Conservation (phyloP, 805 yeast genomes). For the Clavispora phyllophila region DNA sequence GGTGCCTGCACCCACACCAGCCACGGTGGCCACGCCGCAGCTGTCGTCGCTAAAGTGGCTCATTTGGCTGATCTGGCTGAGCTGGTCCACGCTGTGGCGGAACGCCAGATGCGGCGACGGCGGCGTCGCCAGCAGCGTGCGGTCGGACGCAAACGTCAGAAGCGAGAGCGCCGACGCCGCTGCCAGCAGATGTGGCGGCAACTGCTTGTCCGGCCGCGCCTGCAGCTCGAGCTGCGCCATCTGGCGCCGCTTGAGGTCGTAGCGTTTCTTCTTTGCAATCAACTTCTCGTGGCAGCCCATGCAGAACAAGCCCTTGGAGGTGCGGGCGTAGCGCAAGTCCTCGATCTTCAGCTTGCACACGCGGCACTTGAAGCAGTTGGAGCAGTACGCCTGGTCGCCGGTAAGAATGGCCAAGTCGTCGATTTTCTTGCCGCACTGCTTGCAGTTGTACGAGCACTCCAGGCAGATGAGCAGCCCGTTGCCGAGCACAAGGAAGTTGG, state of each 20-base stretch:
- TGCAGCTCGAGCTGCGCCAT: conserved; percentile 24
- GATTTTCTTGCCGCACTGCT: conserved; percentile 77
- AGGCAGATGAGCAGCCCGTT: conserved; percentile 89
- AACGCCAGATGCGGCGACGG: neutral
- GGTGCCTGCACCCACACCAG: conserved; percentile 4
- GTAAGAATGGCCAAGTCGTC: conserved; percentile 92
- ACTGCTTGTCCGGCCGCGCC: conserved; percentile 12
- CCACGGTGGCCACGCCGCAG: conserved; percentile 2
- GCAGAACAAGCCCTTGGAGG: conserved; percentile 89
- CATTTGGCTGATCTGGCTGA: neutral
- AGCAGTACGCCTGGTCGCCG: conserved; percentile 92
- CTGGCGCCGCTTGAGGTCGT: conserved; percentile 44
- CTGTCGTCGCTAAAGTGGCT: neutral
- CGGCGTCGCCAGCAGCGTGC: neutral
- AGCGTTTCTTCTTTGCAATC: conserved; percentile 66
- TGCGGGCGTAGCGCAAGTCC: conserved; percentile 86
- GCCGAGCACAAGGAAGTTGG: conserved; percentile 87
- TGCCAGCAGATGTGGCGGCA: neutral
- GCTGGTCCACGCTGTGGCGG: neutral
- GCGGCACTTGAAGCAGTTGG: conserved; percentile 83
- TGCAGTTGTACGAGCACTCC: conserved; percentile 88
- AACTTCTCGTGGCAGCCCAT: conserved; percentile 86
- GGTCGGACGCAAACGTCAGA: conserved; percentile 1
- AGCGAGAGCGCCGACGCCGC: neutral
- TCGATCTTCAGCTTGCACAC: conserved; percentile 82